Conservation (phyloP, 495 filamentous ascomycete species). For the Daldinia childiae region DNA sequence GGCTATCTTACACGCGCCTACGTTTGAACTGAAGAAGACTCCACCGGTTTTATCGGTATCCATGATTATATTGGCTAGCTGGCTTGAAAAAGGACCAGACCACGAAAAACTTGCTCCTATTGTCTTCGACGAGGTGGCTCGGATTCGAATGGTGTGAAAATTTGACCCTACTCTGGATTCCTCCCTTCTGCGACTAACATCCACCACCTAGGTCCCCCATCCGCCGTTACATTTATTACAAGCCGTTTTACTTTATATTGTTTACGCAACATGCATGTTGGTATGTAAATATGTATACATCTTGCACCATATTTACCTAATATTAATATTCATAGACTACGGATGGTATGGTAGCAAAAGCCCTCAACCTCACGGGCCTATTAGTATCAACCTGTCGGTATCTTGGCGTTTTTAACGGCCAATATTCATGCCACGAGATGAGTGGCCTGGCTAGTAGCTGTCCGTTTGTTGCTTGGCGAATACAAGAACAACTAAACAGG, state of each 20-base stretch:
- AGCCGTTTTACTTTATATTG: slow-evolving; percentile 40
- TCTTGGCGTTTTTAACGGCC: slow-evolving; percentile 47
- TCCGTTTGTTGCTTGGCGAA: slow-evolving; percentile 44
- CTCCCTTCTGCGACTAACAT: slow-evolving; percentile 10
- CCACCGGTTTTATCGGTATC: slow-evolving; percentile 40
- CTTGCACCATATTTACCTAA: neutral
- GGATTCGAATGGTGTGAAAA: slow-evolving; percentile 30
- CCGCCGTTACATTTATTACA: slow-evolving; percentile 45
- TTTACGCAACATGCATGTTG: slow-evolving; percentile 40
- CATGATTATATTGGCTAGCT: slow-evolving; percentile 47
- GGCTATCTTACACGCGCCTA: slow-evolving; percentile 47
- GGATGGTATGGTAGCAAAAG: slow-evolving; percentile 46
- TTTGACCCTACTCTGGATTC: neutral
- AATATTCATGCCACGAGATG: slow-evolving; percentile 37
- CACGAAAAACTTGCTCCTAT: slow-evolving; percentile 40
- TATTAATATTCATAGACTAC: slow-evolving; percentile 35
- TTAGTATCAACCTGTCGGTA: slow-evolving; percentile 46
- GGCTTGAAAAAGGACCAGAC: slow-evolving; percentile 39
- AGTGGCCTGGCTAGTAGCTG: slow-evolving; percentile 16
- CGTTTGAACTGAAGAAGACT: slow-evolving; percentile 36
- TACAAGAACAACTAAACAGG: slow-evolving; percentile 49
- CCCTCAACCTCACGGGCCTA: slow-evolving; percentile 39
- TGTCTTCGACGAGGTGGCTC: slow-evolving; percentile 40
- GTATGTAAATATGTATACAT: slow-evolving; percentile 25
- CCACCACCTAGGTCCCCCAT: slow-evolving; percentile 21